Base-by-base conservation (phyloP, 371 early-diverging fungal species). In the Rhizopus stolonifer region DNA sequence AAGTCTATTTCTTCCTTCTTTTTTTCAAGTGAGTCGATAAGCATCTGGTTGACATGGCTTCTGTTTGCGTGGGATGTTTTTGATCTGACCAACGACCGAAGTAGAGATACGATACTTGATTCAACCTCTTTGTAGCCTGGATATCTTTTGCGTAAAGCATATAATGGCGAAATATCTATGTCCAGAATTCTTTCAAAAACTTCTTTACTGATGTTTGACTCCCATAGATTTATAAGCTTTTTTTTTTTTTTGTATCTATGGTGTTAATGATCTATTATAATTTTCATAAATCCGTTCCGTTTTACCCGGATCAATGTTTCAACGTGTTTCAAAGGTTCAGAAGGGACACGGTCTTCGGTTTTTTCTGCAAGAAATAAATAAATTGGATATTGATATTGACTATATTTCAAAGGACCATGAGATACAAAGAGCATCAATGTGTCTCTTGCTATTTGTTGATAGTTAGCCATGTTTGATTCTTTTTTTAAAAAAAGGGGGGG, bases 151-250 rank as follows among this genome's bases (percentile, higher is more conserved):
- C 58, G 51, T 21, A 67, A 31, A 11, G 33, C 19, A 29, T 49
- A 60, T 4, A 74, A 21, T 15, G 66, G 68, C 9, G 74, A 73
- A 2, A 14, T 33, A 3, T 61, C 17, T 5, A 42, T 18, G 38
- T 63, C 49, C 3, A 67, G 44, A 5, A 74, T 23, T 21, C 53
- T 50, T 15, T 46, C 51, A 9, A 70, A 18, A 18, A 67, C 48
- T 9, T 51, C 22, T 46, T 61, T 49, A 17, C 67, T 68, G 3
- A 65, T 47, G 42, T 61, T 47, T 14, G 44, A 13, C 0, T 36
- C 36, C 65, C 68, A 74, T 13, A 55, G 49, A 31, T 62, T 43
- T 9, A 70, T 22, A 47, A 73, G 53, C 67, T 72, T 29, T 36
- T 18, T 21, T 29, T 15, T 26, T n/a, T n/a, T n/a, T n/a, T n/a